Evolutionary conservation across 805 yeast genomes (phyloP), one percentile per base, ranked within the genome.

Genomic region (Pichia sporocuriosa): DNA sequence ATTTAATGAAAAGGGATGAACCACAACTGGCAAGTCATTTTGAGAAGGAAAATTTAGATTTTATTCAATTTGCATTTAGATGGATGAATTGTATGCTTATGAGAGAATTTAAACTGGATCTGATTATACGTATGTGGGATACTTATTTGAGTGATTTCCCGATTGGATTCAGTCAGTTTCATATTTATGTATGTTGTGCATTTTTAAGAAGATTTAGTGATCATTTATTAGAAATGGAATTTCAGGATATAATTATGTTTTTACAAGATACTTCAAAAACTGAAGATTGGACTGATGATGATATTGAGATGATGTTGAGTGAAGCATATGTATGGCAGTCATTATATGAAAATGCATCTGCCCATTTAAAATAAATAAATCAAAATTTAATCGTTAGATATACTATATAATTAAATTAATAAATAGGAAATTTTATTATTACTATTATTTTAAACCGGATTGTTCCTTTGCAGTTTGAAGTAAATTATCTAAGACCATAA

Each of bases 61-160:
- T 93, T 56, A 78, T 93, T 49, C 98, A 93, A 62, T 93, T 93
- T 62, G 78, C 96, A 17, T 93, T 93, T 66, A 72, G 98, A 51
- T 93, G 98, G 98, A 93, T 93, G 97, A 93, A 93, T 63, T 93
- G 98, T 66, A 67, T 93, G 55, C 67, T 93, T 37, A 93, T 93
- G 98, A 76, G 98, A 50, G 98, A 93, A 55, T 70, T 93, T 34
- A 77, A 81, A 32, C 78, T 93, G 55, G 67, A 68, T 24, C 75
- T 86, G 46, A 84, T 89, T 5, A 79, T 89, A 19, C 71, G 98
- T 43, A 90, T 93, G 95, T 93, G 98, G 97, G 98, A 93, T 58
- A 89, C 98, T 0, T 93, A 93, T 59, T 61, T 84, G 4, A 74
- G 85, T 37, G 88, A 84, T 56, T 73, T 75, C 17, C 80, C 83